These are phyloP conservation scores for Acacia crassicarpa DNA, from an alignment of 306 rosid genomes.

Conservation along the genomic window DNA sequence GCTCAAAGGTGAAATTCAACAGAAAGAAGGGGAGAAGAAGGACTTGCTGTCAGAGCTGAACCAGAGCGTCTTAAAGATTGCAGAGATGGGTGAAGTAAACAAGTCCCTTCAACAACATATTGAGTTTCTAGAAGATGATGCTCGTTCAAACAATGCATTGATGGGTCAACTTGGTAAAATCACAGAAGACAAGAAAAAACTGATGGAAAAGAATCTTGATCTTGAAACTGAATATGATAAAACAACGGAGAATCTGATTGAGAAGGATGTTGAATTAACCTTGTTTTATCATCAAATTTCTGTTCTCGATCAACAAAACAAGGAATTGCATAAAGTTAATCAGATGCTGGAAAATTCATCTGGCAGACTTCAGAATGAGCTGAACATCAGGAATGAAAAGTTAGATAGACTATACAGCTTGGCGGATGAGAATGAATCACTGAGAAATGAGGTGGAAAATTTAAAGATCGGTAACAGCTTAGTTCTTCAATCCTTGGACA, in stretches of 20 bases:
- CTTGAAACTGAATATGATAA: slow-evolving; percentile 55
- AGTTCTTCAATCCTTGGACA: slow-evolving; percentile 35
- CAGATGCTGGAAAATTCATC: slow-evolving; percentile 42
- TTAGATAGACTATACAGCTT: slow-evolving; percentile 44
- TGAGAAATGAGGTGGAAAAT: slow-evolving; percentile 33
- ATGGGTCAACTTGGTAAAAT: slow-evolving; percentile 49
- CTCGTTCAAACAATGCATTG: slow-evolving; percentile 48
- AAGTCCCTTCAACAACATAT: slow-evolving; percentile 47
- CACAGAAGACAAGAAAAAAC: slow-evolving; percentile 40
- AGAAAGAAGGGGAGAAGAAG: slow-evolving; percentile 42
- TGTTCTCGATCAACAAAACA: slow-evolving; percentile 48
- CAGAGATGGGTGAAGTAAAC: slow-evolving; percentile 49
- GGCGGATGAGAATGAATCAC: slow-evolving; percentile 40
- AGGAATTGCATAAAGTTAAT: slow-evolving; percentile 39
- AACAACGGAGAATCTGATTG: slow-evolving; percentile 37
- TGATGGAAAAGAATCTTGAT: slow-evolving; percentile 44
- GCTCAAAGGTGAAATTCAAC: slow-evolving; percentile 44
- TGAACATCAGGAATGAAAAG: slow-evolving; percentile 51
- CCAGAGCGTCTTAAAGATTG: slow-evolving; percentile 37
- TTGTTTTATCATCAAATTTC: slow-evolving; percentile 42
- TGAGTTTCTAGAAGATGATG: slow-evolving; percentile 47
- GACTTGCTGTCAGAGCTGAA: slow-evolving; percentile 45
- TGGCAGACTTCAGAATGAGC: slow-evolving; percentile 38
- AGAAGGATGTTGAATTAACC: slow-evolving; percentile 47
- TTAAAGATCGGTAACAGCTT: slow-evolving; percentile 34